Conservation (phyloP, 805 yeast genomes). For the Metschnikowia lochheadii region DNA sequence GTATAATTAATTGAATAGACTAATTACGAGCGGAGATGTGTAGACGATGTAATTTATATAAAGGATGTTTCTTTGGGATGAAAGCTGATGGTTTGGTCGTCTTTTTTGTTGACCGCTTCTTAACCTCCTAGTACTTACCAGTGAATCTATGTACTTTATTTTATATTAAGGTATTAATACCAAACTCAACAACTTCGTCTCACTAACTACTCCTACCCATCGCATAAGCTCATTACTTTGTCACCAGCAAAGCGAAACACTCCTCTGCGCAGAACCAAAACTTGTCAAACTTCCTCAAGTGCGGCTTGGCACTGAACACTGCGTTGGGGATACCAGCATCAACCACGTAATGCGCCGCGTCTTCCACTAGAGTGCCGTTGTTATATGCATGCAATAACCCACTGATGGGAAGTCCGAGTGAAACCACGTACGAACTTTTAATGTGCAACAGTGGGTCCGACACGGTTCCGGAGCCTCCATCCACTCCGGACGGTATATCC, state of each 20-base stretch:
- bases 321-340: constrained; percentile 70
- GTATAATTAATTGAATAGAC: too few relatives aligned
- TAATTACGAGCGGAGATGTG: too few relatives aligned
- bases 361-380: constrained; percentile 41
- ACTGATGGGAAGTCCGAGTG: constrained; percentile 69
- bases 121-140: too few relatives aligned
- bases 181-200: background rate
- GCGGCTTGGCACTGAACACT: constrained; percentile 40
- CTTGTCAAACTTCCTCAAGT: constrained; percentile 42
- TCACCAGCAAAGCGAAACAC: constrained; percentile 6
- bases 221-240: background rate
- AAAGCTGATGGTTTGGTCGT: too few relatives aligned
- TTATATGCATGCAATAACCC: constrained; percentile 60
- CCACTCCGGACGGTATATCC: constrained; percentile 80
- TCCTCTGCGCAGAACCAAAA: constrained; percentile 41
- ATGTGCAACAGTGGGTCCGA: constrained; percentile 32
- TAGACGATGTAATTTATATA: too few relatives aligned
- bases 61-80: too few relatives aligned
- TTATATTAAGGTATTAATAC: background rate
- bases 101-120: too few relatives aligned
- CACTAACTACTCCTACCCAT: background rate
- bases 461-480: constrained; percentile 69
- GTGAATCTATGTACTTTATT: too few relatives aligned
- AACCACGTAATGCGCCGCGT: constrained; percentile 54
- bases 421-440: constrained; percentile 54